Conservation (phyloP, 257 asterid genomes). For the Petunia axillaris region DNA sequence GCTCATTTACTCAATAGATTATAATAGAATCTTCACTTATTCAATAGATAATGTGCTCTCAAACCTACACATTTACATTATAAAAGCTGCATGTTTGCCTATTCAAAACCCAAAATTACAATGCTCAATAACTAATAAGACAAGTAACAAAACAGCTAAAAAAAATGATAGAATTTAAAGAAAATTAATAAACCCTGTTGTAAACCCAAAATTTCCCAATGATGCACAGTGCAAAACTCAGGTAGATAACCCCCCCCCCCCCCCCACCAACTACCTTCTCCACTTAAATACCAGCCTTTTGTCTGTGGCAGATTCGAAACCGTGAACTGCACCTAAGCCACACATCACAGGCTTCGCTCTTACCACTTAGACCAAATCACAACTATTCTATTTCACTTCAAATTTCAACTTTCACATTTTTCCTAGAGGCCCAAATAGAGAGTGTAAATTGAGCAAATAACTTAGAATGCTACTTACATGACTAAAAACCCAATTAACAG, state of each 20-base stretch:
- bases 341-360: no score
- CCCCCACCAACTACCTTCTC: no score
- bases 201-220: no score
- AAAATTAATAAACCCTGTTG: background rate
- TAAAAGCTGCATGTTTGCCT: background rate
- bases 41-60: background rate
- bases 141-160: background rate
- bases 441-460: background rate
- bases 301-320: no score
- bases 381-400: background rate
- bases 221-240: no score
- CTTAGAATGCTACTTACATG: background rate
- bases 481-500: background rate
- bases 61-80: background rate
- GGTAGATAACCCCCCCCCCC: no score
- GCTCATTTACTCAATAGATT: background rate
- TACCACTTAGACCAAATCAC: no score
- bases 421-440: background rate
- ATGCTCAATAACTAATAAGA: background rate
- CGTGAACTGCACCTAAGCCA: no score
- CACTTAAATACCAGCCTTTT: no score
- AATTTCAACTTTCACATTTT: background rate
- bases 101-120: background rate
- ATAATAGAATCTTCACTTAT: background rate
- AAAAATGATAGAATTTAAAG: background rate